These are phyloP conservation scores for Aeschynomene evenia DNA, from an alignment of 306 rosid species.

Conservation along the genomic window DNA sequence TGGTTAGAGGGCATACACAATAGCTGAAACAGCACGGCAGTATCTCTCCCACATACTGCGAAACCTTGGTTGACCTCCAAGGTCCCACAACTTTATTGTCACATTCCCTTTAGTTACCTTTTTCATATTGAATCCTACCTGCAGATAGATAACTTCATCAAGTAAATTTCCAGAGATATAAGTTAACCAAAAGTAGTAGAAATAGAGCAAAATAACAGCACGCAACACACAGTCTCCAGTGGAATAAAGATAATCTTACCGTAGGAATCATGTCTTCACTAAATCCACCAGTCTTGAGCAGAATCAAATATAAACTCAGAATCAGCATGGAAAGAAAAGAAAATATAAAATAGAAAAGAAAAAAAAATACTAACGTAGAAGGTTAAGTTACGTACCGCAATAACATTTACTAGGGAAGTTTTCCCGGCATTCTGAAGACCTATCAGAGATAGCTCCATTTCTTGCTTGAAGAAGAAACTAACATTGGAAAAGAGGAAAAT, in stretches of 20 bases:
- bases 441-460: conserved; percentile 70
- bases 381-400: conserved; percentile 53
- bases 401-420: conserved; percentile 71
- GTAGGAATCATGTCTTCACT: conserved; percentile 81
- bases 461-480: conserved; percentile 73
- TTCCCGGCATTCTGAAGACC: conserved; percentile 81
- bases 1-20: conserved; percentile 47
- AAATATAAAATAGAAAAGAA: neutral
- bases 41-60: conserved; percentile 84
- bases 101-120: conserved; percentile 72
- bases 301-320: conserved; percentile 22
- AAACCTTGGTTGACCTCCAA: conserved; percentile 76
- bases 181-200: neutral
- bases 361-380: neutral
- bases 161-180: neutral
- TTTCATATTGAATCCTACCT: conserved; percentile 81
- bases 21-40: conserved; percentile 66
- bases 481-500: neutral
- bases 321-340: conserved; percentile 23
- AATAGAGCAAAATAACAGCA: neutral
- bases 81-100: conserved; percentile 70
- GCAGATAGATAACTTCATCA: conserved; percentile 16
- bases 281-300: conserved; percentile 60
- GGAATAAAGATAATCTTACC: conserved; percentile 41
- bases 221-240: too few species aligned